Conservation (phyloP, 768 basidiomycete genomes). For the Clitopilus hobsonii region DNA sequence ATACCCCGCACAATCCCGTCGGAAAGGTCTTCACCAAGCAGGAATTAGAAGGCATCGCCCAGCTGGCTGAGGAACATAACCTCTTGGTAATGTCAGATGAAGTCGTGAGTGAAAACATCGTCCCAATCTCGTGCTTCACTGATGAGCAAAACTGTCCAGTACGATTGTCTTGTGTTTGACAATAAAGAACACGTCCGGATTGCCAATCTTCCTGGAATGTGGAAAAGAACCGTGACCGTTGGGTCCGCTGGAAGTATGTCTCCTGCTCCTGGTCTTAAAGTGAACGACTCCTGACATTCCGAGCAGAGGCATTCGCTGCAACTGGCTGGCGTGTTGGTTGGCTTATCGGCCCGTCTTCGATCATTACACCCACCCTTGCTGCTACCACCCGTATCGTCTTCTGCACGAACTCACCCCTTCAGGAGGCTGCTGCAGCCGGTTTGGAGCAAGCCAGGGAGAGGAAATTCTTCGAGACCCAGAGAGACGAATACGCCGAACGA, state of each 20-base stretch:
- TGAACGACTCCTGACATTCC: neutral
- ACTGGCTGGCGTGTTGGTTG: conserved; percentile 98
- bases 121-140: neutral
- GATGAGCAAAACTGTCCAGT: conserved; percentile 39
- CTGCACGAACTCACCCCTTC: conserved; percentile 90
- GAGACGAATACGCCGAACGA: conserved; percentile 75
- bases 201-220: conserved; percentile 95
- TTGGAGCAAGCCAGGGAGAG: conserved; percentile 73
- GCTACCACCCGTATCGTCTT: conserved; percentile 94
- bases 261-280: neutral
- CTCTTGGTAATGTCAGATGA: conserved; percentile 93
- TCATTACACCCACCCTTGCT: conserved; percentile 83
- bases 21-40: conserved; percentile 89
- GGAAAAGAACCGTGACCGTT: conserved; percentile 96
- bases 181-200: conserved; percentile 87
- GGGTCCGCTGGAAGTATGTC: conserved; percentile 89
- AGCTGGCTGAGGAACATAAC: conserved; percentile 87
- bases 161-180: conserved; percentile 90
- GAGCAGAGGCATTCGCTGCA: conserved; percentile 86
- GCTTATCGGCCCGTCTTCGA: conserved; percentile 82
- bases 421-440: conserved; percentile 90
- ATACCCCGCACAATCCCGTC: conserved; percentile 97
- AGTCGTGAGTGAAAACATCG: conserved; percentile 61
- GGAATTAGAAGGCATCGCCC: conserved; percentile 84
- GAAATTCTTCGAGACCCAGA: conserved; percentile 75